A percentile compares a stretch with the other conserved stretches of the same genome.
Evolutionary conservation across 2,329 filamentous ascomycete species (phyloP).

Genomic region (Achaetomium macrosporum): DNA sequence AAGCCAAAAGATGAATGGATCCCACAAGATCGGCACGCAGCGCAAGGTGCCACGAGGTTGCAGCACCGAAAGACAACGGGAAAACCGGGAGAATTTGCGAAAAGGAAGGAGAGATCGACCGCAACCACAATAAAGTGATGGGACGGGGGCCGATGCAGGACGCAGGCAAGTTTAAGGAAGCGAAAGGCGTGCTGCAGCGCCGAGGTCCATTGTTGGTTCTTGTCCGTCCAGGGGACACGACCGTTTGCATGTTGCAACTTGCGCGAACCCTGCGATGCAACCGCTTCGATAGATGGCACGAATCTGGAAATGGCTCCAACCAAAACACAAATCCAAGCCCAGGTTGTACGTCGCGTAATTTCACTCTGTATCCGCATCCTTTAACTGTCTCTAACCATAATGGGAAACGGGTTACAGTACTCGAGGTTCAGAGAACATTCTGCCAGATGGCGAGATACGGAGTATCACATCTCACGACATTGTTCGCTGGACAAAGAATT

Average conservation of each 20-base stretch:
- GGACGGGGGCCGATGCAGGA: conserved; percentile 11
- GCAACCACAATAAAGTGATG: conserved; percentile 9
- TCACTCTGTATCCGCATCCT: too few relatives aligned
- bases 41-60: conserved; percentile 10
- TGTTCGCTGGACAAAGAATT: too few relatives aligned
- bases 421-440: too few relatives aligned
- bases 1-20: background rate
- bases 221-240: background rate
- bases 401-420: too few relatives aligned
- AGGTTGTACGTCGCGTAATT: background rate
- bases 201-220: background rate
- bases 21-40: background rate
- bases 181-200: background rate
- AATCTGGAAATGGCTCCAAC: conserved; percentile 16
- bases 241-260: too few relatives aligned
- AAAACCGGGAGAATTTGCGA: background rate
- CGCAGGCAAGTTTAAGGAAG: conserved; percentile 8
- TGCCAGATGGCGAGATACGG: too few relatives aligned
- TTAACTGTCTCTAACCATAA: too few relatives aligned
- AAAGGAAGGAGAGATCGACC: background rate
- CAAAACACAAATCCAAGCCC: background rate
- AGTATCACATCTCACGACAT: too few relatives aligned
- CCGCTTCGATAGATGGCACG: conserved; percentile 10
- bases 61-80: conserved; percentile 4
- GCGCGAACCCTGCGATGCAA: conserved; percentile 7